Evolutionary conservation across 768 basidiomycete species (phyloP).

Genomic region (Collybia mongolica): DNA sequence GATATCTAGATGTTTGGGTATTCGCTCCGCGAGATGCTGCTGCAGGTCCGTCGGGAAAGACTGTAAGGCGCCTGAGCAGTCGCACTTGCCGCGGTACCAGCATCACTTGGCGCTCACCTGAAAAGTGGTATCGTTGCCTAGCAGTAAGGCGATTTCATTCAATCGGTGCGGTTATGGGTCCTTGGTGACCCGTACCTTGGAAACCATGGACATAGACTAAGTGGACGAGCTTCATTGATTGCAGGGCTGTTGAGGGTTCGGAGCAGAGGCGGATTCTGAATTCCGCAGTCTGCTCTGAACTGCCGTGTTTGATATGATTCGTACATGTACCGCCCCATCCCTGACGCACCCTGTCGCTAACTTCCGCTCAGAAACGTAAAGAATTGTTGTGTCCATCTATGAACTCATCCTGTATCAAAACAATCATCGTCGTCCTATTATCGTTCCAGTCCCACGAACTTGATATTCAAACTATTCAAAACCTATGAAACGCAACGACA

Average conservation of each 20-base stretch:
- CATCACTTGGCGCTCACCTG: constrained; percentile 32
- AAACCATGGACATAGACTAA: constrained; percentile 61
- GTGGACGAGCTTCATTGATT: constrained; percentile 33
- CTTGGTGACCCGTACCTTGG: constrained; percentile 35
- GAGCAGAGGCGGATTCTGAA: not conserved
- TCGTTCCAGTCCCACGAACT: no score
- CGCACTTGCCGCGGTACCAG: no score
- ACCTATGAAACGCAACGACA: no score
- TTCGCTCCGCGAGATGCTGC: constrained; percentile 30
- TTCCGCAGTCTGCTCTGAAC: not conserved
- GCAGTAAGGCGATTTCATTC: not conserved
- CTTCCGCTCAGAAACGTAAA: no score
- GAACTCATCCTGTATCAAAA: no score
- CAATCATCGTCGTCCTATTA: no score
- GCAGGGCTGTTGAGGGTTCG: not conserved
- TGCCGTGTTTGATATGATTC: not conserved
- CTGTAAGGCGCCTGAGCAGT: constrained; percentile 18
- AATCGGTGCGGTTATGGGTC: constrained; percentile 1
- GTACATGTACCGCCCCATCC: no score
- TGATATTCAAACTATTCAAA: no score
- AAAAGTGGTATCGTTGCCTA: constrained; percentile 59
- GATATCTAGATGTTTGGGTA: constrained; percentile 33
- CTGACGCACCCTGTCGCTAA: no score
- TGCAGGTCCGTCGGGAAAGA: constrained; percentile 58
- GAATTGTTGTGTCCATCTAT: no score